Percentiles rank a stretch among this genome's conserved stretches.
These are phyloP conservation scores for Corynespora cassiicola DNA, from an alignment of 2,329 filamentous ascomycete species.

Conservation along the genomic window DNA sequence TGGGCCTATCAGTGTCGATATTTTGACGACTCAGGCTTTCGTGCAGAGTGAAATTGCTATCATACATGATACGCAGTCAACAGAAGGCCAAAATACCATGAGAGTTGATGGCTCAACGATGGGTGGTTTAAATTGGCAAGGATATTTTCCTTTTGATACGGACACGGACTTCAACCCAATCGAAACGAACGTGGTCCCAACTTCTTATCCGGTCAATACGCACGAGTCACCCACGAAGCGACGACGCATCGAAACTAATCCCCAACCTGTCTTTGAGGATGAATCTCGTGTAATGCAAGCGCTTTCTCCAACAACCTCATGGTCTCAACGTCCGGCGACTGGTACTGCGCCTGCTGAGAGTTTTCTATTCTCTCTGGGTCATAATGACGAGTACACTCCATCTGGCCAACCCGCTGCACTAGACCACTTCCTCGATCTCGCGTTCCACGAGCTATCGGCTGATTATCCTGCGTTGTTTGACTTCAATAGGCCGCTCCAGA, in stretches of 20 bases:
- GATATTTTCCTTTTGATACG: too few relatives aligned
- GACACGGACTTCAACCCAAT: background rate
- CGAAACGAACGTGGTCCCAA: background rate
- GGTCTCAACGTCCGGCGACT: too few relatives aligned
- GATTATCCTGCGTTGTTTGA: conserved; percentile 9
- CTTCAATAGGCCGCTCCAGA: background rate
- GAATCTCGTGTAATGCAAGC: background rate
- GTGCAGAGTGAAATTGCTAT: background rate
- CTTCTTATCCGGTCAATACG: conserved; percentile 1
- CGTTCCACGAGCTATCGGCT: conserved; percentile 4
- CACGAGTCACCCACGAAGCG: conserved; percentile 11
- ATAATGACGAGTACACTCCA: conserved; percentile 2
- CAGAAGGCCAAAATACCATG: background rate
- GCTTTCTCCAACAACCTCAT: conserved; percentile 4
- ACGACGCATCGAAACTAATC: conserved; percentile 16
- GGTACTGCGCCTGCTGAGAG: too few relatives aligned
- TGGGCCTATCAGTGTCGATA: background rate
- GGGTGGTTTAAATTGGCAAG: too few relatives aligned
- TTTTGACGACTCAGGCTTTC: background rate
- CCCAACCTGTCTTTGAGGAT: background rate
- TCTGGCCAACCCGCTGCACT: conserved; percentile 1
- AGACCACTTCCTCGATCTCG: background rate
- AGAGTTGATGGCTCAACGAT: too few relatives aligned
- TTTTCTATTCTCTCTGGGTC: too few relatives aligned
- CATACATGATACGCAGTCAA: background rate